These are phyloP conservation scores for Silene noctiflora DNA, from an alignment of 179 eudicot genomes.

Conservation along the genomic window DNA sequence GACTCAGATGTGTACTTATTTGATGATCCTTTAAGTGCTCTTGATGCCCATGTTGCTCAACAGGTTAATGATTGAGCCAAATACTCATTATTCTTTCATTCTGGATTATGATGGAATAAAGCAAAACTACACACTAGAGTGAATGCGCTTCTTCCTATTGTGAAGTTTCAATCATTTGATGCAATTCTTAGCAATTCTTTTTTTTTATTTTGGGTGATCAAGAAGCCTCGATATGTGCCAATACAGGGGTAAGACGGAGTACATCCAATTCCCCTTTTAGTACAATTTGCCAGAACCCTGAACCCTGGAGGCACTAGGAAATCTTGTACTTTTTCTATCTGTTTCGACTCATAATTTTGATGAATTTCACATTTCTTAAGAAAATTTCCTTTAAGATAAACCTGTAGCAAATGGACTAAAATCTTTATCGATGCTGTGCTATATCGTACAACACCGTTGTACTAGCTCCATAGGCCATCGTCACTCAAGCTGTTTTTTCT, in stretches of 20 bases:
- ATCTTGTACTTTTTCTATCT: not conserved
- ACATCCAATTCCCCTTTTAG: not conserved
- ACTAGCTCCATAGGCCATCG: not conserved
- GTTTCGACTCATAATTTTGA: not conserved
- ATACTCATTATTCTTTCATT: no score
- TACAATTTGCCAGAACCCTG: no score
- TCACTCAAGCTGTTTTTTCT: not conserved
- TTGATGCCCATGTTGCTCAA: constrained; percentile 87
- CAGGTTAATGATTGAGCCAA: constrained; percentile 46
- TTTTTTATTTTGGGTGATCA: not conserved
- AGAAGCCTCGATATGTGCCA: no score
- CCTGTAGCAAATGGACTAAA: not conserved
- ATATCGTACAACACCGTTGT: no score
- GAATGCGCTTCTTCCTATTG: not conserved
- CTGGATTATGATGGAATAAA: no score
- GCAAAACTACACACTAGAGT: no score
- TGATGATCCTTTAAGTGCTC: constrained; percentile 97
- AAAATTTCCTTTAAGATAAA: not conserved
- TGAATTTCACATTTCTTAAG: not conserved
- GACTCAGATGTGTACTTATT: constrained; percentile 84
- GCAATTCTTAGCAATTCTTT: not conserved
- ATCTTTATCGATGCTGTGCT: not conserved
- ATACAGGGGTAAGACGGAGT: no score
- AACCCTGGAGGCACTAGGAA: not conserved
- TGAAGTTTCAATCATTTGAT: not conserved